Percentiles rank a stretch among this genome's conserved stretches.
These are phyloP conservation scores for Microcera coccophila DNA, from an alignment of 2,329 filamentous ascomycete species.

Conservation along the genomic window DNA sequence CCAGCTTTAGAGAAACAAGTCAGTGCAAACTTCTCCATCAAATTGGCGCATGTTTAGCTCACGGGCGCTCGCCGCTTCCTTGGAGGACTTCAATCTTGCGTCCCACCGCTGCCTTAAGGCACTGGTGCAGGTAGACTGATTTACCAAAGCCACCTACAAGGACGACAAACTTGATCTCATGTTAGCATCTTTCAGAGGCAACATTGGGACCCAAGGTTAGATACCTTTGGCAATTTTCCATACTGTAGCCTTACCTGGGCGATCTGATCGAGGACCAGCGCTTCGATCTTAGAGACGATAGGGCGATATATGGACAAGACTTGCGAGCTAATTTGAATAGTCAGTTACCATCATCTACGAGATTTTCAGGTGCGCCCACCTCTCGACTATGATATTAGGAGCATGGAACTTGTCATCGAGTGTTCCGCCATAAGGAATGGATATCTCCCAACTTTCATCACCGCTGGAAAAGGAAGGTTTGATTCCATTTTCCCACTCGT, in stretches of 20 bases:
- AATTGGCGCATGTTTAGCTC: constrained; percentile 14
- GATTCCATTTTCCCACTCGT: constrained; percentile 30
- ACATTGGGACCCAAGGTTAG: neutral
- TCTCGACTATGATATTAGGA: constrained; percentile 5
- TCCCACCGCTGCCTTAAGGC: constrained; percentile 12
- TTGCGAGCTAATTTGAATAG: neutral
- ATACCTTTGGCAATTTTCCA: constrained; percentile 27
- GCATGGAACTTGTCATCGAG: neutral
- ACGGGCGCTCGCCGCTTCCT: constrained; percentile 30
- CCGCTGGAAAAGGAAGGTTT: constrained; percentile 22
- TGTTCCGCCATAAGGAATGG: constrained; percentile 5
- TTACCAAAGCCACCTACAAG: constrained; percentile 40
- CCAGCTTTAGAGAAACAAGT: constrained; percentile 26
- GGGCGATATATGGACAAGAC: constrained; percentile 8
- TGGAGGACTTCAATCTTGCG: constrained; percentile 30
- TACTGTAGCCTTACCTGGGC: constrained; percentile 18
- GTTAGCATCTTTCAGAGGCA: neutral
- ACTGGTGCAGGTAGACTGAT: constrained; percentile 28
- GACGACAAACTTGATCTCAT: constrained; percentile 32
- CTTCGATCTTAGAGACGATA: constrained; percentile 17
- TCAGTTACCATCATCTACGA: neutral
- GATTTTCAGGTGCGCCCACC: constrained; percentile 4
- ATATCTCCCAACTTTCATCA: constrained; percentile 6
- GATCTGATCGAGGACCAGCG: constrained; percentile 29
- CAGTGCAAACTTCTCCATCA: neutral